phyloP scores from a whole-genome alignment of 2,329 filamentous ascomycete genomes.

The Neofusicoccum cordaticola region DNA sequence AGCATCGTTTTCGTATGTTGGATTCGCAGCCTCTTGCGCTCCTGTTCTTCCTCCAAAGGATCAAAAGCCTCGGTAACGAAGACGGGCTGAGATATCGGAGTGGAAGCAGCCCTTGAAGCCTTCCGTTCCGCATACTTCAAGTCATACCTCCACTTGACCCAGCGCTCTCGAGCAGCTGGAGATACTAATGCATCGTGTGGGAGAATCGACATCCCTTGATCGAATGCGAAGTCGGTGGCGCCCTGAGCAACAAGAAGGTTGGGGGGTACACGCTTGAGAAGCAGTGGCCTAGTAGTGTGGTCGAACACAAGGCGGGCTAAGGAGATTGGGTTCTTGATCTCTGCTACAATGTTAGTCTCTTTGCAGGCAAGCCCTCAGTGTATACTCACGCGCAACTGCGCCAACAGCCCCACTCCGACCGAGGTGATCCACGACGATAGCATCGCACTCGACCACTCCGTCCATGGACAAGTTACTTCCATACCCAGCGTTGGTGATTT shows the following conservation, averaged over 20 bases:
- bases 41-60: slow-evolving; percentile 29
- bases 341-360: slow-evolving; percentile 46
- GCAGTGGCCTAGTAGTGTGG: slow-evolving; percentile 70
- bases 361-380: background rate
- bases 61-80: slow-evolving; percentile 19
- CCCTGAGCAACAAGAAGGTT: slow-evolving; percentile 87
- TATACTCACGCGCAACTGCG: slow-evolving; percentile 76
- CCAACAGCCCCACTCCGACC: slow-evolving; percentile 92
- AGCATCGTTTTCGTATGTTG: slow-evolving; percentile 38
- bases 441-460: slow-evolving; percentile 90
- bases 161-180: slow-evolving; percentile 73
- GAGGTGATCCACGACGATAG: slow-evolving; percentile 84
- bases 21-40: slow-evolving; percentile 33
- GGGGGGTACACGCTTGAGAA: slow-evolving; percentile 83
- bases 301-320: slow-evolving; percentile 82
- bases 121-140: slow-evolving; percentile 60
- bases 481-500: slow-evolving; percentile 95
- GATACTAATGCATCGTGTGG: slow-evolving; percentile 78
- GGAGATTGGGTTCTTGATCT: slow-evolving; percentile 88
- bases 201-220: slow-evolving; percentile 72
- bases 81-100: background rate
- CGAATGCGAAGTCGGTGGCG: slow-evolving; percentile 79
- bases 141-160: slow-evolving; percentile 71
- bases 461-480: slow-evolving; percentile 93
- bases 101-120: slow-evolving; percentile 28